phyloP scores from a whole-genome alignment of 1,284 basidiomycete species.

The Puccinia hordei region DNA sequence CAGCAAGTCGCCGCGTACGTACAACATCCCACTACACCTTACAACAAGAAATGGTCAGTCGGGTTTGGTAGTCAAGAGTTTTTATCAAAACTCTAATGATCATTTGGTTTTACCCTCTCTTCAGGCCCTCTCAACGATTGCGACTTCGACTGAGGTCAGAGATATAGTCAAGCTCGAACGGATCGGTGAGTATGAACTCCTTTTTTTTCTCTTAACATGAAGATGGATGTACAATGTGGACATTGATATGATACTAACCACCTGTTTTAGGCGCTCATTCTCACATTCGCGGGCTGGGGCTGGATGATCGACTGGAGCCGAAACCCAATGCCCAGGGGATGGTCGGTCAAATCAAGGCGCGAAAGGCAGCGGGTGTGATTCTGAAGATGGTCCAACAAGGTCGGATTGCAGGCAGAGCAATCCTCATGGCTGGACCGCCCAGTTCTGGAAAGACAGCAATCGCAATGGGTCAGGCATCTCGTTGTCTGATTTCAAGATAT shows the following conservation, averaged over 20 bases:
- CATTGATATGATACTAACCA: not conserved
- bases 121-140: constrained; percentile 56
- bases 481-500: not conserved
- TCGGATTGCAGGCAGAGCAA: constrained; percentile 88
- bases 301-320: constrained; percentile 87
- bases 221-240: no score
- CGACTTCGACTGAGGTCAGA: constrained; percentile 63
- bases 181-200: constrained; percentile 67
- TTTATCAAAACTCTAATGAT: not conserved
- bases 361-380: constrained; percentile 95
- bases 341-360: constrained; percentile 91
- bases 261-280: constrained; percentile 74
- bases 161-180: constrained; percentile 96
- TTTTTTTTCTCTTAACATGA: no score
- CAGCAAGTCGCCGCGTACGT: no score
- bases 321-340: constrained; percentile 84
- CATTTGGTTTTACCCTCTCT: not conserved
- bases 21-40: no score
- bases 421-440: constrained; percentile 93
- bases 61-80: not conserved
- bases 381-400: constrained; percentile 97
- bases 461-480: constrained; percentile 73
- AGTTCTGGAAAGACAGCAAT: constrained; percentile 97
- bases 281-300: constrained; percentile 90
- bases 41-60: constrained; percentile 7